phyloP scores from a whole-genome alignment of 2,329 filamentous ascomycete genomes.

The Teratosphaeria viscida region DNA sequence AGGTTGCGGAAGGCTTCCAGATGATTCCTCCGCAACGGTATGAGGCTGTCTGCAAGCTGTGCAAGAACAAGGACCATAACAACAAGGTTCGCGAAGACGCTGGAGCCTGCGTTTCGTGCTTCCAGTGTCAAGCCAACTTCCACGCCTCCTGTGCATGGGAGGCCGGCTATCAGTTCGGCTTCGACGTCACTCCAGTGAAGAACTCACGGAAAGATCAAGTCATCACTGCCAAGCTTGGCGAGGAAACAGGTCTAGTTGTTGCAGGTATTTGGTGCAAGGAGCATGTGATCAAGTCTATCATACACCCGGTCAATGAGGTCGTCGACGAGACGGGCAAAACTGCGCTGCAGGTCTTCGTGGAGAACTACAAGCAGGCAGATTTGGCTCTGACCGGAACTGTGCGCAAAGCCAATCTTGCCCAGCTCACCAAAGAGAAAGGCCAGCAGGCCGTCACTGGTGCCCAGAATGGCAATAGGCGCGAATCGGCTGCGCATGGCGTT shows the following conservation, averaged over 20 bases:
- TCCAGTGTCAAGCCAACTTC: slow-evolving; percentile 60
- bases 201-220: slow-evolving; percentile 73
- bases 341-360: slow-evolving; percentile 75
- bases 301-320: slow-evolving; percentile 70
- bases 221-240: slow-evolving; percentile 68
- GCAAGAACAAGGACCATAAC: slow-evolving; percentile 50
- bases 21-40: slow-evolving; percentile 65
- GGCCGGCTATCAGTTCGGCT: slow-evolving; percentile 71
- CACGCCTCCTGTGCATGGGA: slow-evolving; percentile 88
- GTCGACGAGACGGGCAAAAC: slow-evolving; percentile 62
- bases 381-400: slow-evolving; percentile 81
- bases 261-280: slow-evolving; percentile 87
- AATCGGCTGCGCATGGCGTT: slow-evolving; percentile 26
- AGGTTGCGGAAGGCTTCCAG: slow-evolving; percentile 81
- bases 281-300: slow-evolving; percentile 57
- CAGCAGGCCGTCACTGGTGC: slow-evolving; percentile 22
- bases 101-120: slow-evolving; percentile 76
- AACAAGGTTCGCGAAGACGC: slow-evolving; percentile 19
- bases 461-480: slow-evolving; percentile 28
- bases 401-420: slow-evolving; percentile 73
- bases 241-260: slow-evolving; percentile 73
- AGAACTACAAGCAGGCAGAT: slow-evolving; percentile 91
- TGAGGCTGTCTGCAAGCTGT: slow-evolving; percentile 71
- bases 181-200: slow-evolving; percentile 85
- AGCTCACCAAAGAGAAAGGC: slow-evolving; percentile 46